phyloP scores from a whole-genome alignment of 441 rosid species.

The Sinapis alba region DNA sequence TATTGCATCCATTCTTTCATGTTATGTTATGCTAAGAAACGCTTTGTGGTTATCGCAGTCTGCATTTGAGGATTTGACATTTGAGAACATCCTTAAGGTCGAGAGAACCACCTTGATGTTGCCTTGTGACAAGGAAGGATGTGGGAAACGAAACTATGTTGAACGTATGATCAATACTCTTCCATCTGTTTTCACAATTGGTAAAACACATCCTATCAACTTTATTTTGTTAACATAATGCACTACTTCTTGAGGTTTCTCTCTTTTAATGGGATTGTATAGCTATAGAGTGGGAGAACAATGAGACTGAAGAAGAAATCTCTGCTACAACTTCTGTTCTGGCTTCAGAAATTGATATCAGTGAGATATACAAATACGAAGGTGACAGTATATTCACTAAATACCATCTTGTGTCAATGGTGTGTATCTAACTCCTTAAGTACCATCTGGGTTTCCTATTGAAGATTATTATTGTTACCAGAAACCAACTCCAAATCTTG shows the following conservation, averaged over 20 bases:
- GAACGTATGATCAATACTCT: neutral
- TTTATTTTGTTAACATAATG: neutral
- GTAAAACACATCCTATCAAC: conserved; percentile 8
- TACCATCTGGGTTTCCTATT: neutral
- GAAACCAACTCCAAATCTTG: conserved; percentile 9
- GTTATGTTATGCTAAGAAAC: neutral
- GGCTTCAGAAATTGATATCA: neutral
- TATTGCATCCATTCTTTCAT: neutral
- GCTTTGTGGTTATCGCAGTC: conserved; percentile 2
- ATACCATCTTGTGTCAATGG: conserved; percentile 28
- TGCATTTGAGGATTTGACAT: neutral
- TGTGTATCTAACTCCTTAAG: neutral
- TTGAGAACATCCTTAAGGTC: conserved; percentile 14
- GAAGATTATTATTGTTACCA: neutral
- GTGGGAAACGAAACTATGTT: conserved; percentile 22
- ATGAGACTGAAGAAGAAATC: conserved; percentile 19
- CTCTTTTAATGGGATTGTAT: neutral
- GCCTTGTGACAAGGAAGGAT: conserved; percentile 28
- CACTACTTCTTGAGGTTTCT: neutral
- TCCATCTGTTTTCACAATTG: conserved; percentile 28
- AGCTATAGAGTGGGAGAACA: conserved; percentile 22
- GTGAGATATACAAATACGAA: conserved; percentile 6
- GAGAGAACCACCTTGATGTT: neutral
- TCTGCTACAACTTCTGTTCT: neutral
- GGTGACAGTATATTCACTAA: neutral